Percentiles rank a stretch among this genome's conserved stretches.
These are phyloP conservation scores for Prunus davidiana DNA, from an alignment of 306 rosid species.

Conservation along the genomic window DNA sequence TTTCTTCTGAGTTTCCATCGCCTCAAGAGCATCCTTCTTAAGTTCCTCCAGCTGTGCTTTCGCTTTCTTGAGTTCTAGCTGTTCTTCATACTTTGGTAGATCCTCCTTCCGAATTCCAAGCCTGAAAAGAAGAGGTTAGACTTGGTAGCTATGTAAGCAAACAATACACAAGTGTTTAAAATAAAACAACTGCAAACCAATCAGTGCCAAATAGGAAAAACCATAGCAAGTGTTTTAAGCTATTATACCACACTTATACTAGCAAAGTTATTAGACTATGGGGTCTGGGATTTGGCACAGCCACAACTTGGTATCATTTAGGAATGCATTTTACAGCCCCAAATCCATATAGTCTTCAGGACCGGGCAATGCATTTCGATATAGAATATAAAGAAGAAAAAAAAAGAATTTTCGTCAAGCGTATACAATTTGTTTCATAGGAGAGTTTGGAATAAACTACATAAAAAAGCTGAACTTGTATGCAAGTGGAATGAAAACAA, in stretches of 20 bases:
- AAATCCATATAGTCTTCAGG: too few species aligned
- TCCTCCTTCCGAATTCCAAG: conserved; percentile 72
- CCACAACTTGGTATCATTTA: too few species aligned
- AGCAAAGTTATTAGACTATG: too few species aligned
- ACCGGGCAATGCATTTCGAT: too few species aligned
- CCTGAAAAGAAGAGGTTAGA: conserved; percentile 29
- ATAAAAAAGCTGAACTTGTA: neutral
- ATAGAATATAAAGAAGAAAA: neutral
- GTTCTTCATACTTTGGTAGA: conserved; percentile 76
- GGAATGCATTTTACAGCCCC: too few species aligned
- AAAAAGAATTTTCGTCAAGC: neutral
- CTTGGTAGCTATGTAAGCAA: neutral
- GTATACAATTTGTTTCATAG: neutral
- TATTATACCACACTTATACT: too few species aligned
- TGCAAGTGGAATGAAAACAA: neutral
- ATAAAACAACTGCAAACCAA: neutral
- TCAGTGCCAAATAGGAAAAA: neutral
- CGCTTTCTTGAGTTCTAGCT: conserved; percentile 72
- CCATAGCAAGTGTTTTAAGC: neutral
- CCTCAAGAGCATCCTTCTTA: conserved; percentile 78
- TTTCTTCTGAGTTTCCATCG: conserved; percentile 91
- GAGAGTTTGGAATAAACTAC: neutral
- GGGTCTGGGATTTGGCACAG: too few species aligned
- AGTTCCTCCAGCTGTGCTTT: conserved; percentile 85
- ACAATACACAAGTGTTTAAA: neutral